Evolutionary conservation across 2,329 filamentous ascomycete genomes (phyloP).

Genomic region (Pseudonectria buxi): DNA sequence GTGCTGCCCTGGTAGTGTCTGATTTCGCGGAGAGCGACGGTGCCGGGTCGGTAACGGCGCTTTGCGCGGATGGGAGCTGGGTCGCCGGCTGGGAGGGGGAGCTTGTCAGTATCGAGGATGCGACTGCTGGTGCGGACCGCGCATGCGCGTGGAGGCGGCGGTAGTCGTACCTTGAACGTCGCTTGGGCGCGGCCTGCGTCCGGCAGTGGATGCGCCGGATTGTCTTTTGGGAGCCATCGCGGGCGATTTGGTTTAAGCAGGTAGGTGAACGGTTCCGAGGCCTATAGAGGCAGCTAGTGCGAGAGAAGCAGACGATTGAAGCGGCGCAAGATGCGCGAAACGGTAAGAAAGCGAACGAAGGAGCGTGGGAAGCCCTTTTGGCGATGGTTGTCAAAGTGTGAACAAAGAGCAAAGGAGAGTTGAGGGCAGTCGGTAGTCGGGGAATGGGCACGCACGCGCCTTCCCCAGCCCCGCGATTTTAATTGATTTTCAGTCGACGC

Average conservation of each 20-base stretch:
- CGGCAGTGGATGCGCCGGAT: conserved; percentile 2
- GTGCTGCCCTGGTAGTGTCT: conserved; percentile 83
- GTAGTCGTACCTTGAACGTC: conserved; percentile 33
- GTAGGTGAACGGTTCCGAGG: neutral
- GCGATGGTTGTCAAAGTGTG: neutral
- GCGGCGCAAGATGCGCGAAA: neutral
- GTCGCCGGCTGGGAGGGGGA: conserved; percentile 55
- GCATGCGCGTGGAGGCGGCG: too few relatives aligned
- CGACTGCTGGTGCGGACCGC: neutral
- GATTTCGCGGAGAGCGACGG: conserved; percentile 85
- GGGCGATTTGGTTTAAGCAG: neutral
- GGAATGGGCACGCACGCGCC: conserved; percentile 5
- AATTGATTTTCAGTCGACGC: conserved; percentile 16
- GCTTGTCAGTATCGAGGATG: conserved; percentile 14
- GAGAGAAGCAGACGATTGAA: neutral
- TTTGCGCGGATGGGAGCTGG: conserved; percentile 57
- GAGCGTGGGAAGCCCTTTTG: neutral
- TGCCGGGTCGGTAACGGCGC: conserved; percentile 69
- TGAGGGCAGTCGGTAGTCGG: neutral
- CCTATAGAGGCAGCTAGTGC: neutral
- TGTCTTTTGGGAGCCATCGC: conserved; percentile 1
- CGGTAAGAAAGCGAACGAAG: too few relatives aligned
- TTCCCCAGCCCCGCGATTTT: conserved; percentile 24
- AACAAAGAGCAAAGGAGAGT: neutral
- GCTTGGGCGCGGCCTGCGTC: conserved; percentile 31